Base-by-base conservation (phyloP, 495 filamentous ascomycete genomes). In the Aspergillus biplanus region DNA sequence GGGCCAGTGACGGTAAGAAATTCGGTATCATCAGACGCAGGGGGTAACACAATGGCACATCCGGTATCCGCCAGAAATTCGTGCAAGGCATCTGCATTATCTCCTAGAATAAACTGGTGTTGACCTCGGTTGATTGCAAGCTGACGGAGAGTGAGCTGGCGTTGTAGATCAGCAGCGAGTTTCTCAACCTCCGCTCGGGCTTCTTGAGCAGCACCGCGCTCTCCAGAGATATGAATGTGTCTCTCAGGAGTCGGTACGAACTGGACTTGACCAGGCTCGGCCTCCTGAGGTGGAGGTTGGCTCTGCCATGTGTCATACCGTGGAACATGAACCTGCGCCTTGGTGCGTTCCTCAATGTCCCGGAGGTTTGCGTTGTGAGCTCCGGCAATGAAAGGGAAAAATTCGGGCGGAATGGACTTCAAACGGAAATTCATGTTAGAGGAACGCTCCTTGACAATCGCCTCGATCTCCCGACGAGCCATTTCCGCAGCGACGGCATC, bases 341-440 rank as follows among this genome's bases (percentile, higher is more conserved):
- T 84, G 32, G 87, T 87, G 52, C 85, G 82, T 61, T 88, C 76
- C 73, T 97, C 91, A 42, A 97, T 82, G 42, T 83, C 83, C 46
- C 85, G 82, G 63, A 91, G 76, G 50, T 84, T 78, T 35, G 80
- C 78, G 69, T 92, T 90, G 69, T 93, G 86, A 13, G 90, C 85
- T 31, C 93, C 93, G 31, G 91, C 89, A 72, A 99, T 90, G 80
- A 98, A 98, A 13, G 94, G 96, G 76, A 92, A 99, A 73, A 91
- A 96, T 71, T 97, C 92, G 18, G 93, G 87, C 3, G 93, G 94
- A 61, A 97, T 89, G 15, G 89, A 84, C 73, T 87, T 89, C 63
- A 99, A 73, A 39, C 87, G 87, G 34, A 91, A 74, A 74, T 83
- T 94, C 70, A 94, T 88, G 67, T 87, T 92, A 16, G 92, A 89